These are phyloP conservation scores for Tetragonia tetragonoides DNA, from an alignment of 148 eudicot species.

Conservation along the genomic window DNA sequence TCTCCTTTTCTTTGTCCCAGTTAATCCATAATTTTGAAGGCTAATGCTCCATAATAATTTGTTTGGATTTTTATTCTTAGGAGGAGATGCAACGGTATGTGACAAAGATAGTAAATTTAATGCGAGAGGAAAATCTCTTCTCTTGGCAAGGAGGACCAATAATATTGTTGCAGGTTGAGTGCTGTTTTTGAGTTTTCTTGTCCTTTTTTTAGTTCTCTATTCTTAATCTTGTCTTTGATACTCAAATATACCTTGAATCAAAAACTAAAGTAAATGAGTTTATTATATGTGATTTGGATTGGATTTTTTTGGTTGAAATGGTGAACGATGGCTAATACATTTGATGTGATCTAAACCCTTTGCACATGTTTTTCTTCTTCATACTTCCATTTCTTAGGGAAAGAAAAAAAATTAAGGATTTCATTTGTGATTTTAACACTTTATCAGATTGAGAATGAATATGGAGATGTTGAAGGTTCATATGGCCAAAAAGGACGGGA, in stretches of 20 bases:
- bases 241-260: not conserved
- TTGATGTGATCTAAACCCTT: not conserved
- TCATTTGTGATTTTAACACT: slow-evolving; percentile 6
- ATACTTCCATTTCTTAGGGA: not conserved
- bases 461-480: slow-evolving; percentile 70
- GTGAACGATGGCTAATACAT: not conserved
- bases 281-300: not conserved
- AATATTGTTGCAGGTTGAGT: slow-evolving; percentile 82
- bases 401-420: not conserved
- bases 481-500: slow-evolving; percentile 67
- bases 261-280: not conserved
- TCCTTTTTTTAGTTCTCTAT: not conserved
- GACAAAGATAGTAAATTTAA: slow-evolving; percentile 81
- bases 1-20: not conserved
- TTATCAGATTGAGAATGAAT: slow-evolving; percentile 92
- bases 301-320: no score
- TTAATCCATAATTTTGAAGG: not conserved
- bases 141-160: slow-evolving; percentile 99
- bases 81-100: slow-evolving; percentile 91
- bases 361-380: not conserved
- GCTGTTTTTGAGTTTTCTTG: not conserved
- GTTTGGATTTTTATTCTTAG: slow-evolving; percentile 40
- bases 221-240: not conserved
- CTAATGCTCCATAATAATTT: not conserved
- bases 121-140: slow-evolving; percentile 74